Evolutionary conservation across 169 alveolate genomes (phyloP).

Genomic region (Plasmodium coatneyi): DNA sequence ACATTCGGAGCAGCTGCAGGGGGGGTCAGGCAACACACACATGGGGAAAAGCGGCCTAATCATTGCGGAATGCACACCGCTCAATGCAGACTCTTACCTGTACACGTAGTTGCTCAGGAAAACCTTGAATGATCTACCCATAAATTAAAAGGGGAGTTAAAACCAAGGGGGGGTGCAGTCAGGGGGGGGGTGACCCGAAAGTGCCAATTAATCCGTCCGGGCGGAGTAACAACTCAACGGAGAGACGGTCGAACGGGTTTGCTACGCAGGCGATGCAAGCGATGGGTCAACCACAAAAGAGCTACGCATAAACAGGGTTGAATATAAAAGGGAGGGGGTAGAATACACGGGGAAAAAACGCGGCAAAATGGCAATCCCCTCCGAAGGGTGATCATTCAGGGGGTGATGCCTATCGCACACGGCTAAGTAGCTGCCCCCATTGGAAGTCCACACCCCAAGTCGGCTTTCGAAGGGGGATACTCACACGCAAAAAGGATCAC

Average conservation of each 20-base stretch:
- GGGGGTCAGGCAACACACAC: neutral
- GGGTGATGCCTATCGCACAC: neutral
- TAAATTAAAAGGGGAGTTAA: constrained; percentile 15
- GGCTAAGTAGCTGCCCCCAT: neutral
- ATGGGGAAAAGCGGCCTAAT: neutral
- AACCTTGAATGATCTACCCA: constrained; percentile 73
- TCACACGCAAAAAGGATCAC: neutral
- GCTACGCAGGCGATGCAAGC: neutral
- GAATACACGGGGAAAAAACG: no score
- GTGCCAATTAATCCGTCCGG: neutral
- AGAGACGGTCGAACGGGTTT: neutral
- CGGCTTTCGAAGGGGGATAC: neutral
- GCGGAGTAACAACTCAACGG: neutral
- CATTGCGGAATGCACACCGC: neutral
- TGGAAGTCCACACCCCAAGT: neutral
- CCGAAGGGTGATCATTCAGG: neutral
- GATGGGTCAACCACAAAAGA: neutral
- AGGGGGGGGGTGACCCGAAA: neutral
- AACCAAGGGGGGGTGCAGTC: neutral
- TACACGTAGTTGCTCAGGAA: constrained; percentile 62
- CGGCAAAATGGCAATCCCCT: no score
- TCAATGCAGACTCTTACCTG: constrained; percentile 16
- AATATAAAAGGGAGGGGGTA: neutral
- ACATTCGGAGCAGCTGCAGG: constrained; percentile 80
- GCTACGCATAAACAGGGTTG: neutral